Percentiles rank a stretch among this genome's conserved stretches.
phyloP scores from a whole-genome alignment of 2,329 filamentous ascomycete genomes.

The Grosmannia huntii region DNA sequence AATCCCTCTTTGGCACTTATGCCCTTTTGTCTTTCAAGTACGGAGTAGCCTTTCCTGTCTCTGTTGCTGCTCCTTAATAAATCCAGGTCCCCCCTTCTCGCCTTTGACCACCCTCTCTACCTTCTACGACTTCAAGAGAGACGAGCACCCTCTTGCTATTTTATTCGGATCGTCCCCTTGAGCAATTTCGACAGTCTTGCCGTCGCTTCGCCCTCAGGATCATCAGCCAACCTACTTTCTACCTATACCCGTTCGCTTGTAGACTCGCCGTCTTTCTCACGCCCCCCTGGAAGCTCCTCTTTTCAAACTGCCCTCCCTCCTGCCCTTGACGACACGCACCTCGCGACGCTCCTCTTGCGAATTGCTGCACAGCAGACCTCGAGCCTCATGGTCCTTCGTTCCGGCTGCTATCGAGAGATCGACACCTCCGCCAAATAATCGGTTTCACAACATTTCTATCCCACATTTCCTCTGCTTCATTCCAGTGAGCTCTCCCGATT shows the following conservation, averaged over 20 bases:
- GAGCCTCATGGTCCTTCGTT: not conserved
- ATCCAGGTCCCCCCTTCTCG: no score
- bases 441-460: not conserved
- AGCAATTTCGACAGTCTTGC: not conserved
- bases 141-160: no score
- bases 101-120: not conserved
- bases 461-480: not conserved
- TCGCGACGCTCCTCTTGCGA: no score
- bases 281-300: no score
- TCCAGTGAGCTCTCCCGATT: not conserved
- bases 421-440: not conserved
- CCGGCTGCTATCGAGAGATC: not conserved
- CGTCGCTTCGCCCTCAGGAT: not conserved
- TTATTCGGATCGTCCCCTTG: not conserved
- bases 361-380: not conserved
- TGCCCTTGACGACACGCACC: no score
- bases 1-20: no score
- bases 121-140: not conserved
- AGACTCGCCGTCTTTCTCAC: not conserved
- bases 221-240: not conserved
- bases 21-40: no score
- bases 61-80: no score
- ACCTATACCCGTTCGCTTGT: not conserved
- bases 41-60: no score
- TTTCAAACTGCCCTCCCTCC: no score